These are phyloP conservation scores for Thelonectria discophora DNA, from an alignment of 2,329 filamentous ascomycete species.

Conservation along the genomic window DNA sequence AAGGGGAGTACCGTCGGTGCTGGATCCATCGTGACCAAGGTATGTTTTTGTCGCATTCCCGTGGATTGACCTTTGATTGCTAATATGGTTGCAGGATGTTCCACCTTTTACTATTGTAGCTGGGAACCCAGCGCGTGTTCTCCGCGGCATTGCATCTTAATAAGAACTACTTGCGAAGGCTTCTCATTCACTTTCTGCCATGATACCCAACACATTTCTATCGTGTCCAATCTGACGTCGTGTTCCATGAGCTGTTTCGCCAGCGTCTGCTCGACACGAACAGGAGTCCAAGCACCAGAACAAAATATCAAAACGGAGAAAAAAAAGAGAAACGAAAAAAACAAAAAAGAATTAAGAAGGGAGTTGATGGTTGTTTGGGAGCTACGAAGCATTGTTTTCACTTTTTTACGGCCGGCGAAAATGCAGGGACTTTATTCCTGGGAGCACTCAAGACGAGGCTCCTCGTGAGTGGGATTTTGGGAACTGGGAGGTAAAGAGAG, in stretches of 20 bases:
- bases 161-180: constrained; percentile 24
- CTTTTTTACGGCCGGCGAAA: constrained; percentile 24
- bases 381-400: constrained; percentile 17
- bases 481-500: constrained; percentile 21
- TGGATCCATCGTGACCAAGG: constrained; percentile 85
- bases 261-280: constrained; percentile 1
- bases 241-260: constrained; percentile 8
- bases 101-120: constrained; percentile 74
- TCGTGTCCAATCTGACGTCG: constrained; percentile 34
- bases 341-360: constrained; percentile 29
- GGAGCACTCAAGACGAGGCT: constrained; percentile 24
- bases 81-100: constrained; percentile 59
- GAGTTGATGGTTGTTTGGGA: constrained; percentile 27
- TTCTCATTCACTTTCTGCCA: constrained; percentile 37
- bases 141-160: constrained; percentile 51
- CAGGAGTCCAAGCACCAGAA: constrained; percentile 8
- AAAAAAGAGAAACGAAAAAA: constrained; percentile 13
- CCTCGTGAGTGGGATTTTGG: constrained; percentile 17
- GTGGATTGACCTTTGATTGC: not conserved
- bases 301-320: constrained; percentile 17
- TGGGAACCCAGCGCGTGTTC: constrained; percentile 73
- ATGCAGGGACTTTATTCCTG: constrained; percentile 26
- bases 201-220: constrained; percentile 46
- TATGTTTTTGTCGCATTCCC: constrained; percentile 44
- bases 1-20: constrained; percentile 82